Percentiles rank a stretch among this genome's conserved stretches.
phyloP scores from a whole-genome alignment of 2,329 filamentous ascomycete genomes.

The Lachnellula cervina region DNA sequence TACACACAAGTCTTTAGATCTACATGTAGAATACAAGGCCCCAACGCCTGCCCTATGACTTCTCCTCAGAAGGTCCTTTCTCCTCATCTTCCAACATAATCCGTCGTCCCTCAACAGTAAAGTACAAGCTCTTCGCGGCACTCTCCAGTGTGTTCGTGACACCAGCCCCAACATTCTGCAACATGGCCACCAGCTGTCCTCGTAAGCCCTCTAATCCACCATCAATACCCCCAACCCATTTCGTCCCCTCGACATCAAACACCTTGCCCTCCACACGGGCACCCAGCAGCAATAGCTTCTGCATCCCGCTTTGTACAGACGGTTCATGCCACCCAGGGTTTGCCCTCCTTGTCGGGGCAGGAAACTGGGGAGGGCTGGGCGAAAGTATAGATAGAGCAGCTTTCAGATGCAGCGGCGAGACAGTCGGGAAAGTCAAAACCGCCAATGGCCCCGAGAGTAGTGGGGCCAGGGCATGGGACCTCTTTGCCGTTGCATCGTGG shows the following conservation, averaged over 20 bases:
- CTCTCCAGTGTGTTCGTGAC: slow-evolving; percentile 76
- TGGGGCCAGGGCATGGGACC: slow-evolving; percentile 61
- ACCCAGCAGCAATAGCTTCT: slow-evolving; percentile 83
- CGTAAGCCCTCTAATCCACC: slow-evolving; percentile 77
- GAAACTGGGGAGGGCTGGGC: slow-evolving; percentile 67
- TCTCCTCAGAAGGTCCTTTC: slow-evolving; percentile 20
- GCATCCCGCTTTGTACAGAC: slow-evolving; percentile 71
- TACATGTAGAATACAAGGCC: slow-evolving; percentile 28
- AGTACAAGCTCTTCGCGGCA: slow-evolving; percentile 74
- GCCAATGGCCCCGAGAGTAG: slow-evolving; percentile 79
- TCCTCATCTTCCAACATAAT: slow-evolving; percentile 73
- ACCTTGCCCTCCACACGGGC: slow-evolving; percentile 74
- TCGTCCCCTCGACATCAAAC: slow-evolving; percentile 39
- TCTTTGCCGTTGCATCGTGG: slow-evolving; percentile 36
- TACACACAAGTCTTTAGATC: slow-evolving; percentile 8
- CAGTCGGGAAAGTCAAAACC: slow-evolving; percentile 71
- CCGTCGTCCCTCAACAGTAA: slow-evolving; percentile 79
- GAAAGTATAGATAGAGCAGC: slow-evolving; percentile 73
- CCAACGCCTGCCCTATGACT: slow-evolving; percentile 1
- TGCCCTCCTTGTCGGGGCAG: slow-evolving; percentile 69
- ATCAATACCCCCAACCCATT: slow-evolving; percentile 71
- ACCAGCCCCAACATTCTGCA: slow-evolving; percentile 74
- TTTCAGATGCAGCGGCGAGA: slow-evolving; percentile 80
- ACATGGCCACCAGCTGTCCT: slow-evolving; percentile 72
- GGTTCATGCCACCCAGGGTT: slow-evolving; percentile 79